Percentiles rank a stretch among this genome's conserved stretches.
These are phyloP conservation scores for Pseudocercospora vitis DNA, from an alignment of 2,329 filamentous ascomycete species.

Conservation along the genomic window DNA sequence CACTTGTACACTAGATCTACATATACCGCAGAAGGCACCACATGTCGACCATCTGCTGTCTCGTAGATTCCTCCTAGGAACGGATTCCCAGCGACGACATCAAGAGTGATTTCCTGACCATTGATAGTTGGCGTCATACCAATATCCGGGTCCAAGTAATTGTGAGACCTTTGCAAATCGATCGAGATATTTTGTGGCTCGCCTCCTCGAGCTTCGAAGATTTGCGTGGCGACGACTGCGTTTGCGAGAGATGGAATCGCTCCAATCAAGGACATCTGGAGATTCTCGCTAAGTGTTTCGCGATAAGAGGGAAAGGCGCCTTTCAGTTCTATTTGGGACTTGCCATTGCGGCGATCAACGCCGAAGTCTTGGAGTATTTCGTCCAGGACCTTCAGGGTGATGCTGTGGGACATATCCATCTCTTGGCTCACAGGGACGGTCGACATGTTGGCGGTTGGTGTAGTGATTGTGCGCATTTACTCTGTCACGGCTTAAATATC, in stretches of 20 bases:
- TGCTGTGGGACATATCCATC: background rate
- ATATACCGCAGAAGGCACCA: conserved; percentile 11
- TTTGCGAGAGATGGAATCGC: conserved; percentile 14
- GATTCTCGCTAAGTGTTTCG: conserved; percentile 8
- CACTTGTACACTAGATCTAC: conserved; percentile 14
- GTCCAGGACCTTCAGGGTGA: conserved; percentile 7
- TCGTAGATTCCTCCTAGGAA: conserved; percentile 11
- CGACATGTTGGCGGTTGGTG: background rate
- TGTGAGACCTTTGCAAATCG: conserved; percentile 7
- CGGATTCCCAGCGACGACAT: conserved; percentile 9
- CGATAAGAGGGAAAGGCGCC: background rate
- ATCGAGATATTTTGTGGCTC: conserved; percentile 5
- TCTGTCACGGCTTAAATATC: background rate
- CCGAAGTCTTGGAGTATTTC: conserved; percentile 9
- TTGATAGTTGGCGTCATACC: conserved; percentile 16
- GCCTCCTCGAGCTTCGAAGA: conserved; percentile 15
- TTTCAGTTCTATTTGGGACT: background rate
- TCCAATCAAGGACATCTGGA: conserved; percentile 14
- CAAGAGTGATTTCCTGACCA: conserved; percentile 15
- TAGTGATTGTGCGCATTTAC: background rate
- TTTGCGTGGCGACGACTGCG: conserved; percentile 12
- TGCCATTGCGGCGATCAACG: conserved; percentile 1
- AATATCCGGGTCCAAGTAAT: conserved; percentile 16
- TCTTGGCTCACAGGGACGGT: too few relatives aligned
- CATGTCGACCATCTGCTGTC: conserved; percentile 14